These are phyloP conservation scores for Sicyos edulis DNA, from an alignment of 306 rosid species.

Conservation along the genomic window DNA sequence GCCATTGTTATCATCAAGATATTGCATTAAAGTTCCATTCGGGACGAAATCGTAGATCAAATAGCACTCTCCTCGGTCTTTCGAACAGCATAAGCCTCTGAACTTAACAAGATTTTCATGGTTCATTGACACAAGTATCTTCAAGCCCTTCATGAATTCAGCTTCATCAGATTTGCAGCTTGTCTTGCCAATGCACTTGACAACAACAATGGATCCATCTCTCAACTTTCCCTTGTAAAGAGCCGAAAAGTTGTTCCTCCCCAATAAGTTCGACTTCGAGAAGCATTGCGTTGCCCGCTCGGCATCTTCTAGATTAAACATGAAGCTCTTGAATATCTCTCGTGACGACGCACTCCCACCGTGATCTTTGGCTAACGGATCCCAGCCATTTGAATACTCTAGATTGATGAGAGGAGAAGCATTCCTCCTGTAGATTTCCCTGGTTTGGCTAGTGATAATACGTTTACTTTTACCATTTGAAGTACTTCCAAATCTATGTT, in stretches of 20 bases:
- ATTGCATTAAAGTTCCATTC: conserved; percentile 55
- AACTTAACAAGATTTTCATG: conserved; percentile 70
- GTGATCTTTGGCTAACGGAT: conserved; percentile 37
- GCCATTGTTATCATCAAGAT: conserved; percentile 47
- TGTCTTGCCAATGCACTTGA: conserved; percentile 68
- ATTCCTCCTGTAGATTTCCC: conserved; percentile 31
- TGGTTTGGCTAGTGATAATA: conserved; percentile 34
- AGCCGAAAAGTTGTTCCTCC: conserved; percentile 49
- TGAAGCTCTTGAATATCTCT: conserved; percentile 42
- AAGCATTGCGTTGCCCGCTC: conserved; percentile 52
- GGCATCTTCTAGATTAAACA: conserved; percentile 45
- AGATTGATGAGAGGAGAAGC: conserved; percentile 47
- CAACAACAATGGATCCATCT: conserved; percentile 61
- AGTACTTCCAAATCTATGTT: conserved; percentile 40
- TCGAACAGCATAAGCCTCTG: conserved; percentile 89
- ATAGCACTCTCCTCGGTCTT: conserved; percentile 73
- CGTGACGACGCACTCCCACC: conserved; percentile 37
- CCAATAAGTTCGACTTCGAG: conserved; percentile 46
- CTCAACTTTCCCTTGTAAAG: conserved; percentile 56
- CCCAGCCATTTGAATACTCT: conserved; percentile 54
- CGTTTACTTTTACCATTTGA: conserved; percentile 31
- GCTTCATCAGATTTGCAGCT: conserved; percentile 77
- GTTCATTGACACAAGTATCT: conserved; percentile 52
- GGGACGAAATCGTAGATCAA: conserved; percentile 59
- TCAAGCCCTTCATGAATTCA: conserved; percentile 76